These are phyloP conservation scores for Colletotrichum tanaceti DNA, from an alignment of 2,329 filamentous ascomycete genomes.

Conservation along the genomic window DNA sequence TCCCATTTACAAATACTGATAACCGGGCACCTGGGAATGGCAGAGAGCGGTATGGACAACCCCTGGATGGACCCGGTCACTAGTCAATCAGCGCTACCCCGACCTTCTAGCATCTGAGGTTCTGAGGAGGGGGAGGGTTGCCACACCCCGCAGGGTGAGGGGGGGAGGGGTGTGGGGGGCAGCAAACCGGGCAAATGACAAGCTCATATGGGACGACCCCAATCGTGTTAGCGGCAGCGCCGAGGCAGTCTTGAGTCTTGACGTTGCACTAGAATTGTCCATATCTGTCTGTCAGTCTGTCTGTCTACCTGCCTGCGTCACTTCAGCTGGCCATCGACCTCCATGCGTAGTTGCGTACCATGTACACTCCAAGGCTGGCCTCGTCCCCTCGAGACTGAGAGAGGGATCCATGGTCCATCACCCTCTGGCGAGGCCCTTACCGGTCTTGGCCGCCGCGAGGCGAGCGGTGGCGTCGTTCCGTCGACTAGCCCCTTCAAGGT, in stretches of 20 bases:
- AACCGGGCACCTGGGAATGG: constrained; percentile 34
- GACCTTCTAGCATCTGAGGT: neutral
- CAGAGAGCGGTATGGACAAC: constrained; percentile 3
- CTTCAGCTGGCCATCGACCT: constrained; percentile 1
- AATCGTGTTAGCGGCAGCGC: neutral
- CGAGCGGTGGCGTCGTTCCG: constrained; percentile 2
- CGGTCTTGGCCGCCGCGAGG: constrained; percentile 5
- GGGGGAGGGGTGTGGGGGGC: neutral
- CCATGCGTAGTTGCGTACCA: too few species aligned
- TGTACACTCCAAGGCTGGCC: neutral
- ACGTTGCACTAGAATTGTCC: neutral
- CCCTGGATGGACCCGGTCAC: constrained; percentile 15
- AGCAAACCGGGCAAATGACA: neutral
- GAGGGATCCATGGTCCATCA: neutral
- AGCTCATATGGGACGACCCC: neutral
- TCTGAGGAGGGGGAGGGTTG: neutral
- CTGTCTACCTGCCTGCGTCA: neutral
- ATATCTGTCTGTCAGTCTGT: too few species aligned
- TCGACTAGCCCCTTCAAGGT: neutral
- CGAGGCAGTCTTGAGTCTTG: neutral
- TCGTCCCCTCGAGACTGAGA: too few species aligned
- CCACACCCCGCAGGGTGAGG: neutral
- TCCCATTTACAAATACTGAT: constrained; percentile 2
- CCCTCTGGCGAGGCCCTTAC: neutral
- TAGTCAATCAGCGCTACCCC: too few species aligned